These are phyloP conservation scores for Rheum nobile DNA, from an alignment of 148 eudicot genomes.

Conservation along the genomic window DNA sequence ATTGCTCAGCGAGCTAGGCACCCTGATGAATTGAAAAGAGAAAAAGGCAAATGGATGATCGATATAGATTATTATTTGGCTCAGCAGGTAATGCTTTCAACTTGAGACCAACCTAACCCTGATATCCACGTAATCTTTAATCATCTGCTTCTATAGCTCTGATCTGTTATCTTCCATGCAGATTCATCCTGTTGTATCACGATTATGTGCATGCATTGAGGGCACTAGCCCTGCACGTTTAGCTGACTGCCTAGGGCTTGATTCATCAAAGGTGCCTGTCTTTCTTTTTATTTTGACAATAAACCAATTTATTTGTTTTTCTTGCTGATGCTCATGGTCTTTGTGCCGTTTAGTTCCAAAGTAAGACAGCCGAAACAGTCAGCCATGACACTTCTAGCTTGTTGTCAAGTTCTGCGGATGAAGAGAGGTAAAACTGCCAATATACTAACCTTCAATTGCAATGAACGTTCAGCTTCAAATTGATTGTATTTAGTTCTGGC, in stretches of 20 bases:
- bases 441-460: neutral
- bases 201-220: conserved; percentile 93
- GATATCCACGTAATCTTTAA: neutral
- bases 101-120: neutral
- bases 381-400: conserved; percentile 47
- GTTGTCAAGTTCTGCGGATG: conserved; percentile 44
- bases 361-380: conserved; percentile 41
- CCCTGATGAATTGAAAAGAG: conserved; percentile 81
- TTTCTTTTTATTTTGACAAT: neutral
- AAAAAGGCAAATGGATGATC: conserved; percentile 74
- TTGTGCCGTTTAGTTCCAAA: conserved; percentile 55
- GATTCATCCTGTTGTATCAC: conserved; percentile 98
- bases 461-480: neutral
- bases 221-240: conserved; percentile 96
- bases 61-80: conserved; percentile 92
- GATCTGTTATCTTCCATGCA: conserved; percentile 22
- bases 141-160: conserved; percentile 9
- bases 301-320: conserved; percentile 2
- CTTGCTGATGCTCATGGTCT: conserved; percentile 13
- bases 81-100: conserved; percentile 54
- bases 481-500: neutral
- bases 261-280: conserved; percentile 66
- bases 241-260: conserved; percentile 95
- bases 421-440: conserved; percentile 24
- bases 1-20: conserved; percentile 99